A percentile compares a stretch with the other conserved stretches of the same genome.
Conservation (phyloP, 164 flowering plant species). For the Taxillus chinensis region DNA sequence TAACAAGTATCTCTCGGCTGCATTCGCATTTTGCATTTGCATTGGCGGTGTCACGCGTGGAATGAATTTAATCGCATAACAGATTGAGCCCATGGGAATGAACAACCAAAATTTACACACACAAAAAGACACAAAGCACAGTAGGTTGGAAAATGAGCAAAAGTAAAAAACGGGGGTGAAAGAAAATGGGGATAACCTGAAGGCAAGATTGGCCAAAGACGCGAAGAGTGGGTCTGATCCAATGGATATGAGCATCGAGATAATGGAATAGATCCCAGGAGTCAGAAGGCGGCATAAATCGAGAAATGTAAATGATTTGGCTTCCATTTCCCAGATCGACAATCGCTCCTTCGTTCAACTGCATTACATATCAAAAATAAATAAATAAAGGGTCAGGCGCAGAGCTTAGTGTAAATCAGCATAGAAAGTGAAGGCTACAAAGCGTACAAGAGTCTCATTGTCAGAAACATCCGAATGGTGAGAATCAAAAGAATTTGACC, state of each 20-base stretch:
- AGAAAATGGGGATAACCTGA: slow-evolving; percentile 36
- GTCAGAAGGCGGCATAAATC: slow-evolving; percentile 38
- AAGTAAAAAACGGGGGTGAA: background rate
- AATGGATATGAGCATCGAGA: slow-evolving; percentile 64
- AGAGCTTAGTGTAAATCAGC: too few relatives aligned
- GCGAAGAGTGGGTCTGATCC: slow-evolving; percentile 81
- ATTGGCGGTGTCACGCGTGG: too few relatives aligned
- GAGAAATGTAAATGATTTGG: slow-evolving; percentile 49
- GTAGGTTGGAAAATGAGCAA: too few relatives aligned
- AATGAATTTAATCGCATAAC: too few relatives aligned
- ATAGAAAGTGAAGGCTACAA: too few relatives aligned
- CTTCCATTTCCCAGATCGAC: slow-evolving; percentile 72
- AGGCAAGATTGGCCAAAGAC: slow-evolving; percentile 68
- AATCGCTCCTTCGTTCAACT: slow-evolving; percentile 6
- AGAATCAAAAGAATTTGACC: too few relatives aligned
- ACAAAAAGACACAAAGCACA: too few relatives aligned
- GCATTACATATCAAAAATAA: too few relatives aligned
- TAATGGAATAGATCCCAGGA: slow-evolving; percentile 64
- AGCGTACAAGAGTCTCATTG: too few relatives aligned
- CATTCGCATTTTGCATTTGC: too few relatives aligned
- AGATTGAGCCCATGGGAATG: background rate
- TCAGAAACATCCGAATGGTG: too few relatives aligned
- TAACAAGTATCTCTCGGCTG: slow-evolving; percentile 89
- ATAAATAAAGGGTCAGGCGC: too few relatives aligned
- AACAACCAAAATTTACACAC: background rate